Conservation (phyloP, 2,329 filamentous ascomycete species). For the Cercospora berteroae region DNA sequence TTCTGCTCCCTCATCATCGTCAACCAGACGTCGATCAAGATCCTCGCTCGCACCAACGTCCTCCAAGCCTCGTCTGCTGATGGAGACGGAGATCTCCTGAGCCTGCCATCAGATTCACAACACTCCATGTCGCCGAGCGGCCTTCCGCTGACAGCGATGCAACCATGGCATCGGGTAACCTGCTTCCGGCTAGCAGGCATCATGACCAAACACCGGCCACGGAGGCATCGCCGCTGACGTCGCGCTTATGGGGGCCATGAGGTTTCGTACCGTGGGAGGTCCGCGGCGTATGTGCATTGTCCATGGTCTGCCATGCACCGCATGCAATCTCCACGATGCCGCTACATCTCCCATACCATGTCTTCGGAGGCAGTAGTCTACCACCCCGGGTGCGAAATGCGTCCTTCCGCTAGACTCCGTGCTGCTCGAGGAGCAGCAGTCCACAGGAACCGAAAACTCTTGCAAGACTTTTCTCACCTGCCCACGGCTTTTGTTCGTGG, state of each 20-base stretch:
- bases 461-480: neutral
- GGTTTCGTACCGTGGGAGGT: neutral
- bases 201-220: constrained; percentile 1
- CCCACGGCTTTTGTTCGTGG: neutral
- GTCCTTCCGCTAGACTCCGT: constrained; percentile 3
- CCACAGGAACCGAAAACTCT: neutral
- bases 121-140: neutral
- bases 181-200: constrained; percentile 1
- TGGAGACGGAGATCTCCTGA: neutral
- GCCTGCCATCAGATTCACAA: no score
- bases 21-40: neutral
- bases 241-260: constrained; percentile 6
- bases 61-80: neutral
- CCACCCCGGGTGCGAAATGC: neutral
- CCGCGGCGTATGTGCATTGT: neutral
- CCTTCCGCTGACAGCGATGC: neutral
- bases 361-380: constrained; percentile 4
- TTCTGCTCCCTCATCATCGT: neutral
- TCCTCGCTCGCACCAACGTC: neutral
- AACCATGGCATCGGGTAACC: neutral
- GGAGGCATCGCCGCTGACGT: constrained; percentile 1
- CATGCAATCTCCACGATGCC: constrained; percentile 4
- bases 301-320: constrained; percentile 2
- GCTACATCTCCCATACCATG: constrained; percentile 9
- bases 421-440: neutral